phyloP scores from a whole-genome alignment of 1,284 basidiomycete species.

The Xerocomus nothofagi region DNA sequence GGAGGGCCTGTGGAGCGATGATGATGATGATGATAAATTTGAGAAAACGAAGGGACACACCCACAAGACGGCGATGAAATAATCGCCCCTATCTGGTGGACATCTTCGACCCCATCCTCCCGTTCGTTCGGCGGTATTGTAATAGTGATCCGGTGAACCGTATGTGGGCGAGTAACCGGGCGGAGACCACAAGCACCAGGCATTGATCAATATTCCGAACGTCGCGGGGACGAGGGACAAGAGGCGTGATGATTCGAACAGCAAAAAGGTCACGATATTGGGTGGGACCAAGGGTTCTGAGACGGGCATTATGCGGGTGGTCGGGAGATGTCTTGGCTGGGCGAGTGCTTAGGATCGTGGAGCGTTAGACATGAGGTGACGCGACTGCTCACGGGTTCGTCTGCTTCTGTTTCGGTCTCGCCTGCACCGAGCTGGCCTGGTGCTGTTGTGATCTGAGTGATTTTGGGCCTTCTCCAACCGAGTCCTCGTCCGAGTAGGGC shows the following conservation, averaged over 20 bases:
- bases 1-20: constrained; percentile 49
- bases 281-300: constrained; percentile 50
- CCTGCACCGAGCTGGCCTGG: constrained; percentile 62
- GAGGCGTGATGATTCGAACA: constrained; percentile 55
- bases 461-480: constrained; percentile 29
- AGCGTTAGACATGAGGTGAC: neutral
- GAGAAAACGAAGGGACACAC: constrained; percentile 41
- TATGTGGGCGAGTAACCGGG: constrained; percentile 32
- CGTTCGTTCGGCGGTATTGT: neutral
- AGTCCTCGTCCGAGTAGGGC: constrained; percentile 28
- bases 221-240: constrained; percentile 72
- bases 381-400: constrained; percentile 61
- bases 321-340: constrained; percentile 58
- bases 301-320: constrained; percentile 52
- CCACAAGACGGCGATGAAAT: constrained; percentile 64
- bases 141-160: constrained; percentile 10
- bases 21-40: neutral
- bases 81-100: constrained; percentile 55
- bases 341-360: constrained; percentile 14
- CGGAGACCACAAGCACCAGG: constrained; percentile 49
- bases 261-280: constrained; percentile 37
- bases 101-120: constrained; percentile 23
- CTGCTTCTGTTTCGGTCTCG: constrained; percentile 76
- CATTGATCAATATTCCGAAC: constrained; percentile 61
- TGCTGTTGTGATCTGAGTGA: constrained; percentile 54